A percentile compares a stretch with the other conserved stretches of the same genome.
These are phyloP conservation scores for Colletotrichum caudatum DNA, from an alignment of 2,329 filamentous ascomycete genomes.

Conservation along the genomic window DNA sequence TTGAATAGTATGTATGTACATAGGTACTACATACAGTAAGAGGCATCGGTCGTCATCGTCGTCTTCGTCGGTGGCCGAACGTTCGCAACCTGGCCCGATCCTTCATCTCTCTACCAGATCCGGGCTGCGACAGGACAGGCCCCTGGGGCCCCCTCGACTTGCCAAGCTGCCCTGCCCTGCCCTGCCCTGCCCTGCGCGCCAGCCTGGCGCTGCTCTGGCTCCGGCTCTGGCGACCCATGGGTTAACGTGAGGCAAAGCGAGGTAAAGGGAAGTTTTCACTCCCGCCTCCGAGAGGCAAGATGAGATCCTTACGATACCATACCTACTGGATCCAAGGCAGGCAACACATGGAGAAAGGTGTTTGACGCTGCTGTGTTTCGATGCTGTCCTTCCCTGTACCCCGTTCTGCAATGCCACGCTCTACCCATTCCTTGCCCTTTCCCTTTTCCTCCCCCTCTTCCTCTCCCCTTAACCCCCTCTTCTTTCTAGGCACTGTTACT, in stretches of 20 bases:
- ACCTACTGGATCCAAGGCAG: not conserved
- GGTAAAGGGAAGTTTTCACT: not conserved
- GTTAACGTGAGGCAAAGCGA: conserved; percentile 2
- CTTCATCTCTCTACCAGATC: conserved; percentile 38
- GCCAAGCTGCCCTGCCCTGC: conserved; percentile 15
- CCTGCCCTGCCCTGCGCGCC: conserved; percentile 27
- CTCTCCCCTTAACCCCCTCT: not conserved
- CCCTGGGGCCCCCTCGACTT: not conserved
- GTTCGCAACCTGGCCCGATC: conserved; percentile 15
- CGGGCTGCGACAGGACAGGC: conserved; percentile 24
- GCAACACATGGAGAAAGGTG: not conserved
- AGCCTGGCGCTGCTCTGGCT: conserved; percentile 1
- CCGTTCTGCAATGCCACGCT: conserved; percentile 2
- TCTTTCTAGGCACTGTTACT: not conserved
- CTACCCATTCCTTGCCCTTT: not conserved
- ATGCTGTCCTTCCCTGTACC: not conserved
- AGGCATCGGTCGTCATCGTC: not conserved
- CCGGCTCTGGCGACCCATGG: not conserved
- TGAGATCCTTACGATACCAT: not conserved
- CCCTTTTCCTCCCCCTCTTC: not conserved
- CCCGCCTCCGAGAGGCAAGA: not conserved
- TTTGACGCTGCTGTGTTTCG: conserved; percentile 3
- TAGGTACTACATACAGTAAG: not conserved
- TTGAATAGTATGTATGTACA: not conserved
- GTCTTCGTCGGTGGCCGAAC: conserved; percentile 6